A percentile compares a stretch with the other conserved stretches of the same genome.
Conservation (phyloP, 73 alveolate genomes). For the Paraurostyla sp. region DNA sequence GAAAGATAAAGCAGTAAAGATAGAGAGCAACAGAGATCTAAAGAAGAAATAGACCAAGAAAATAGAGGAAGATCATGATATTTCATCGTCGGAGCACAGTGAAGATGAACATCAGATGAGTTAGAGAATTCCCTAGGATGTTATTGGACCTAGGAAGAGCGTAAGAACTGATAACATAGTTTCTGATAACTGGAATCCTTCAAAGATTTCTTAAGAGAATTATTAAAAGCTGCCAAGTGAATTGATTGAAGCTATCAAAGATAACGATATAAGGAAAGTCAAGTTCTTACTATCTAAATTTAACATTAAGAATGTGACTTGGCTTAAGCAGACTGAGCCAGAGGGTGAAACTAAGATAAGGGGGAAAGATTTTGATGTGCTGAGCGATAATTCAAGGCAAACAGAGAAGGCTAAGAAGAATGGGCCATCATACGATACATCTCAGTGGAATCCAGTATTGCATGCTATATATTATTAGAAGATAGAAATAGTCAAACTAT, state of each 20-base stretch:
- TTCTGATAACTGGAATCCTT: not conserved
- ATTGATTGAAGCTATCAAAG: not conserved
- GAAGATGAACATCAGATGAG: conserved; percentile 11
- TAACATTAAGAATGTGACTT: conserved; percentile 38
- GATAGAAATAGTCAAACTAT: conserved; percentile 13
- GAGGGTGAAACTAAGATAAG: not conserved
- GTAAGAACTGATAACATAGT: not conserved
- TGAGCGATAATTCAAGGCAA: not conserved
- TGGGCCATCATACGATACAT: not conserved
- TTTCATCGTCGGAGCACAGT: conserved; percentile 2
- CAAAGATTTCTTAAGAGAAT: not conserved
- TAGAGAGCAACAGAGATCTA: too few relatives aligned
- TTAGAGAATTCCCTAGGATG: not conserved
- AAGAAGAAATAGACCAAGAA: too few relatives aligned
- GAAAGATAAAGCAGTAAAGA: too few relatives aligned
- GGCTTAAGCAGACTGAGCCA: conserved; percentile 13
- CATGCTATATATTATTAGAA: conserved; percentile 47
- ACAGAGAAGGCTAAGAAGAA: not conserved
- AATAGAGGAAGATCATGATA: not conserved
- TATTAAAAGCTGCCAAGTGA: not conserved
- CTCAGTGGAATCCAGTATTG: conserved; percentile 52
- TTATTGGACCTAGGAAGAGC: not conserved
- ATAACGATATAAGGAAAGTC: not conserved
- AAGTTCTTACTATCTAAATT: not conserved
- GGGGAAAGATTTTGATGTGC: not conserved